Base-by-base conservation (phyloP, 306 rosid species). In the Quercus alba region DNA sequence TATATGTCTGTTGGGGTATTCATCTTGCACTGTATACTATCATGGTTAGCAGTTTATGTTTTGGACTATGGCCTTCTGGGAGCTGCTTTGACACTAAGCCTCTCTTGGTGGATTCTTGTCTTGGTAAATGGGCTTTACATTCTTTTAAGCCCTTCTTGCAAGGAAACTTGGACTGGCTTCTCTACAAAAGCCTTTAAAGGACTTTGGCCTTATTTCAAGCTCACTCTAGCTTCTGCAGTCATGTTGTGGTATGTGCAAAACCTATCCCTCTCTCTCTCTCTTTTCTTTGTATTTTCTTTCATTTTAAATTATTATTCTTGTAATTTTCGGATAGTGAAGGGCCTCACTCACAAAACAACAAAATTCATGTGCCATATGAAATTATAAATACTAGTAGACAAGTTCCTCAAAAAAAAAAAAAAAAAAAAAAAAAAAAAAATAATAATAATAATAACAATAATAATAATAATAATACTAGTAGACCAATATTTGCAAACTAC, bases 151-250 rank as follows among this genome's bases (percentile, higher is more conserved):
- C 93, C 94, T 55, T 82, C 28, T 6, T 93, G 97, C 81, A 88
- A 75, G 70, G 86, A 91, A 79, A 93, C 94, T 49, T 93, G 97
- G 97, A 84, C 89, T 4, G 97, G 97, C 75, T 91, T 93, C 86
- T 77, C 85, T 25, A 0, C 66, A 20, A 84, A 75, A 66, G 93
- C 97, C 30, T 89, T 93, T 70, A 52, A 1, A 10, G 93, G 94
- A 66, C 80, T 93, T 26, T 91, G 97, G 97, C 97, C 94, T 71
- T 91, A 89, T 75, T 88, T 88, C 73, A 93, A 89, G 87, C 76
- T 93, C 18, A 91, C 97, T 54, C 13, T 87, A 54, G 81, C 91
- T 74, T 90, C 97, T 81, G 94, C 94, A 72, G 77, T 88, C 4
- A 90, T 90, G 97, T 77, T 90, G 15, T 85, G 94, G 92, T 91